Evolutionary conservation across 441 rosid genomes (phyloP).

Genomic region (Isatis lusitanica): DNA sequence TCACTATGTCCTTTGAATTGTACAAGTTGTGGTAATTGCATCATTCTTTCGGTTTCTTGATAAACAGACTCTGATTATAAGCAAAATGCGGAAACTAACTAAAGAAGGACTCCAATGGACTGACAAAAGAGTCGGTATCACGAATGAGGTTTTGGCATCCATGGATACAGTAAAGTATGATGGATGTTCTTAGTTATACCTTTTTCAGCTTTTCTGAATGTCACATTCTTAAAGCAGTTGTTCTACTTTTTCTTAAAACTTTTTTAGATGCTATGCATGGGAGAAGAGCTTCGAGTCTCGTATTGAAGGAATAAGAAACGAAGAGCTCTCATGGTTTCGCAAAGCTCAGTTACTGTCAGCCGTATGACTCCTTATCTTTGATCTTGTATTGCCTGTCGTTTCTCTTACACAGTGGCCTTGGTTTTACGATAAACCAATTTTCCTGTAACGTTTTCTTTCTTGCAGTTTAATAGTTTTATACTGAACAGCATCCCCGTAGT

Average conservation of each 20-base stretch:
- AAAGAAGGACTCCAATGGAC: slow-evolving; percentile 94
- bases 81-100: slow-evolving; percentile 84
- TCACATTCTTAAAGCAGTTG: slow-evolving; percentile 15
- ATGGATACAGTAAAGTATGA: slow-evolving; percentile 97
- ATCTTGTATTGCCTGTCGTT: not conserved
- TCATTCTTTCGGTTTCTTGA: slow-evolving; percentile 26
- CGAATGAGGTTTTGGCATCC: slow-evolving; percentile 90
- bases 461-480: slow-evolving; percentile 87
- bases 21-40: slow-evolving; percentile 2
- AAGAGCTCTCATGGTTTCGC: slow-evolving; percentile 89
- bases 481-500: slow-evolving; percentile 88
- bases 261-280: slow-evolving; percentile 94
- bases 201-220: slow-evolving; percentile 12
- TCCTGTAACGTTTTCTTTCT: slow-evolving; percentile 21
- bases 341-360: slow-evolving; percentile 78
- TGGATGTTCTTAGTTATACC: slow-evolving; percentile 10
- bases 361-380: slow-evolving; percentile 46
- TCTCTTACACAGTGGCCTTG: not conserved
- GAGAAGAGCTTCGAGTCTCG: slow-evolving; percentile 87
- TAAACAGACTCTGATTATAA: slow-evolving; percentile 69
- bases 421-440: not conserved
- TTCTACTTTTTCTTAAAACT: not conserved
- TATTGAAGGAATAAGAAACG: slow-evolving; percentile 65
- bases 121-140: slow-evolving; percentile 89
- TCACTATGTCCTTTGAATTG: not conserved